Evolutionary conservation across 352 stramenopile species (phyloP), one percentile per base, ranked within the genome.

Genomic region (Phytophthora sp.): DNA sequence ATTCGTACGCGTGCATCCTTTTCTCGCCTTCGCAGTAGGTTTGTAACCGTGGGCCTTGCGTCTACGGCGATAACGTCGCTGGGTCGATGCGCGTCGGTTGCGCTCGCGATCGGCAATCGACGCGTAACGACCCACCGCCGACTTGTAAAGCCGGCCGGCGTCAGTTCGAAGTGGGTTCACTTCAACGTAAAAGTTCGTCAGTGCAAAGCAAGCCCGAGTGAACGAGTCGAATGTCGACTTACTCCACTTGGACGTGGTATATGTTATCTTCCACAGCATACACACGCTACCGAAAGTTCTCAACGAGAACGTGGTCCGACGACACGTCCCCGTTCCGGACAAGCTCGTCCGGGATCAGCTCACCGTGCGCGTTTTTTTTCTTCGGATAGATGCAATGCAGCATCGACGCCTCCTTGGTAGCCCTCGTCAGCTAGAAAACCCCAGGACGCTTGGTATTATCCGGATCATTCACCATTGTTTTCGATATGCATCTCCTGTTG

Each of bases 101-200:
- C 27, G 46, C 46, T 54, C 27, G n/a, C 46, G 46, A 50, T 67
- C 23, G 24, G 53, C 41, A 41, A 44, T 33, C 63, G 60, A 23
- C 55, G 60, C 18, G 1, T 33, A 33, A 33, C 29, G 4, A 33
- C 52, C 35, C 18, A 69, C 27, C 33, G 65, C 57, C 2, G 23
- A 27, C 26, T 35, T 11, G 45, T 69, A 73, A 26, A 58, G 24
- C 7, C 58, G 39, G 0, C 24, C 29, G 23, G 65, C 65, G 13
- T 63, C 21, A 45, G 33, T 18, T 21, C 65, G 53, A 44, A 69
- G 53, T 13, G 57, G 58, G 26, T 56, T 47, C 26, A 72, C 26
- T 31, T 21, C 20, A 45, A 50, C n/a, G 18, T 69, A 42, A 30
- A 61, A 64, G 36, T 73, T 73, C 18, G 60, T 73, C 24, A 73